phyloP scores from a whole-genome alignment of 805 yeast species.

The Candida montana region DNA sequence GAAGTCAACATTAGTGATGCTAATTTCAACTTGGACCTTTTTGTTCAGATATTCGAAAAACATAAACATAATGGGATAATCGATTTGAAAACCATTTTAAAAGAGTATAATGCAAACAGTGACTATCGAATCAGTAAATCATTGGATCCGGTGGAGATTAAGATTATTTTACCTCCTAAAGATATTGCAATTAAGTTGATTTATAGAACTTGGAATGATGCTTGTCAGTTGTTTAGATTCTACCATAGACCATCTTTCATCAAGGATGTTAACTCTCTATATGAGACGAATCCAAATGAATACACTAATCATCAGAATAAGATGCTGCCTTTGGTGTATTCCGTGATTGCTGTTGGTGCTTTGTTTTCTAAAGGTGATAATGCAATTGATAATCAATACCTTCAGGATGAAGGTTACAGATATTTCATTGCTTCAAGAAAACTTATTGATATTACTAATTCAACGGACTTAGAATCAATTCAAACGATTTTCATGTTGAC shows the following conservation, averaged over 20 bases:
- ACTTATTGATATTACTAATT: constrained; percentile 80
- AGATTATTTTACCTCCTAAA: constrained; percentile 70
- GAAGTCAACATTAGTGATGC: constrained; percentile 13
- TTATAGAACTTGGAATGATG: constrained; percentile 77
- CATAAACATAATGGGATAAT: constrained; percentile 16
- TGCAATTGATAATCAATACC: constrained; percentile 28
- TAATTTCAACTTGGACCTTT: constrained; percentile 15
- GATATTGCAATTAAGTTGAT: constrained; percentile 68
- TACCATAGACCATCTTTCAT: constrained; percentile 82
- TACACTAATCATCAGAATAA: constrained; percentile 75
- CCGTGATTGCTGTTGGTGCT: constrained; percentile 84
- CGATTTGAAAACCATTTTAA: constrained; percentile 15
- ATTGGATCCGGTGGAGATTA: constrained; percentile 34
- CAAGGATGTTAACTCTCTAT: constrained; percentile 67
- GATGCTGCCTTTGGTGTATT: constrained; percentile 76
- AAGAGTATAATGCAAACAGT: constrained; percentile 10
- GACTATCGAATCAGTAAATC: constrained; percentile 23
- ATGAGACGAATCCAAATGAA: constrained; percentile 70
- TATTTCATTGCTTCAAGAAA: constrained; percentile 84
- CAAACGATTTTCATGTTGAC: constrained; percentile 86
- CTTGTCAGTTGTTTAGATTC: constrained; percentile 78
- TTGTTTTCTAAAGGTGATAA: constrained; percentile 47
- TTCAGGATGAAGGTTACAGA: constrained; percentile 65
- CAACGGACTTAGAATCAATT: constrained; percentile 74
- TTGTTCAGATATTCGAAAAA: constrained; percentile 14